phyloP scores from a whole-genome alignment of 1,284 basidiomycete species.

The Rhodofomes roseus region DNA sequence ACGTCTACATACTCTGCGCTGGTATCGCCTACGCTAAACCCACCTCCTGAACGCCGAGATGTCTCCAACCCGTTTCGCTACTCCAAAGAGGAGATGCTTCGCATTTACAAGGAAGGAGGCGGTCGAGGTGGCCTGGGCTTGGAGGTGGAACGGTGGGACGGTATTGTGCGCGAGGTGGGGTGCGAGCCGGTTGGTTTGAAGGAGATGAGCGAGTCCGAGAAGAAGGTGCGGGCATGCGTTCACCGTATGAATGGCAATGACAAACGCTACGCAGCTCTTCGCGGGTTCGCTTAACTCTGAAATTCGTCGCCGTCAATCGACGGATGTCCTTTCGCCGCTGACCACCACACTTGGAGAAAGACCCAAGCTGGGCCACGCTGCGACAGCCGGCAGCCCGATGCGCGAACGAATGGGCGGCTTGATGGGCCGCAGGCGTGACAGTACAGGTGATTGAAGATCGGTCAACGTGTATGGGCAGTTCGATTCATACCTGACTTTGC shows the following conservation, averaged over 20 bases:
- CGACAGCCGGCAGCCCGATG: constrained; percentile 52
- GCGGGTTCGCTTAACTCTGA: constrained; percentile 75
- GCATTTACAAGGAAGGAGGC: constrained; percentile 79
- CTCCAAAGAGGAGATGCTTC: constrained; percentile 80
- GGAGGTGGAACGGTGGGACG: constrained; percentile 84
- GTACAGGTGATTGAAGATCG: constrained; percentile 45
- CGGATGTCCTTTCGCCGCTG: constrained; percentile 59
- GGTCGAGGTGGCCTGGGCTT: constrained; percentile 72
- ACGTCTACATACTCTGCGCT: constrained; percentile 79
- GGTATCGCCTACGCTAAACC: constrained; percentile 53
- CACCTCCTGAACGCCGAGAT: constrained; percentile 53
- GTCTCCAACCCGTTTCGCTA: constrained; percentile 79
- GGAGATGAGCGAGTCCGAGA: constrained; percentile 81
- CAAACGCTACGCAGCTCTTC: constrained; percentile 51
- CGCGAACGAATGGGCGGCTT: constrained; percentile 63
- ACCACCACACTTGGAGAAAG: constrained; percentile 51
- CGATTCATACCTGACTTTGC: not conserved
- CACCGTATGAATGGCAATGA: constrained; percentile 8
- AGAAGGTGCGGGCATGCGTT: constrained; percentile 58
- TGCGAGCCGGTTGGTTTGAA: constrained; percentile 73
- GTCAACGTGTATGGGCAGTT: not conserved
- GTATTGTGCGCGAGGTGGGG: constrained; percentile 75
- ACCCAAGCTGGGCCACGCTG: constrained; percentile 49
- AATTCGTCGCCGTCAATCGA: constrained; percentile 75
- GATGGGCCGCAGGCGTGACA: constrained; percentile 59